Base-by-base conservation (phyloP, 306 rosid species). In the Rosa persica region DNA sequence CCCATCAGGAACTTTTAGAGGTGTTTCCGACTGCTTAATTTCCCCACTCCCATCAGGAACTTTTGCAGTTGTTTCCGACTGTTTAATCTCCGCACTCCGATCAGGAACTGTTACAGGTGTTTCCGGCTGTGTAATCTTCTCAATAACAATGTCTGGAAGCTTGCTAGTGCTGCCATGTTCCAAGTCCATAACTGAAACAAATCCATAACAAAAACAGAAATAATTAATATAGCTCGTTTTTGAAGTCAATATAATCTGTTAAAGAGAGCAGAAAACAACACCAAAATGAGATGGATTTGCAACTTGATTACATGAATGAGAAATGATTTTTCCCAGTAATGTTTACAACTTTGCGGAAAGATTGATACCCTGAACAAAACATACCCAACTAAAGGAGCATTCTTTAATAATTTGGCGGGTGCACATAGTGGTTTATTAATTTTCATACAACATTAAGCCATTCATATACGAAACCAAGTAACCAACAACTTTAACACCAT, bases 111-210 rank as follows among this genome's bases (percentile, higher is more conserved):
- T 30, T 30, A 30, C 36, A 30, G 36, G 36, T 30, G 36, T 30
- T 30, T 30, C 36, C 36, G 36, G 36, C 36, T 30, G 36, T 30
- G 36, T 30, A 30, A 30, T 30, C 36, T 80, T 79, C 85, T 83
- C 76, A 76, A 68, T 42, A 68, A 75, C 20, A 76, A 66, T 71
- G 70, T 67, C 81, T n/a, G 54, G 23, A 73, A 49, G 78, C 75
- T 73, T 69, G 68, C 52, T 75, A 43, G 67, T 16, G 34, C 48
- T 73, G 42, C 73, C 65, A 70, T 67, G 68, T 55, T 67, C 79
- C 70, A 70, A 77, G 70, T 86, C 76, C 78, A 79, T 69, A 34
- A 44, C 83, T 75, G 74, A 61, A 77, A 77, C 76, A 76, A 47
- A 38, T 54, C 66, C 70, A 19, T 23, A 42, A 57, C 40, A 42